Conservation (phyloP, 805 yeast genomes). For the Schizosaccharomyces lindneri region DNA sequence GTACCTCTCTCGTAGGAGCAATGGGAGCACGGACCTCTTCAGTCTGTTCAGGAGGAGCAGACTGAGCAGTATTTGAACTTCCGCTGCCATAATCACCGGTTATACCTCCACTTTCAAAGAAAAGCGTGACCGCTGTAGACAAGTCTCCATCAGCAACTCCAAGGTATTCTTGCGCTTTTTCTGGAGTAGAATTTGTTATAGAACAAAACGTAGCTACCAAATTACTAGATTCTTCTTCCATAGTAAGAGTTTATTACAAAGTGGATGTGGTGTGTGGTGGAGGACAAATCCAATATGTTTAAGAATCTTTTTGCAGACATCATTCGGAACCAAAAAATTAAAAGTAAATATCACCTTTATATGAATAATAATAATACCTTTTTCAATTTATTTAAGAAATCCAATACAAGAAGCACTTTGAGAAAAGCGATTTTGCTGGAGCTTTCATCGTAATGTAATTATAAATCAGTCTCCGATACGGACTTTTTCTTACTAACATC, state of each 20-base stretch:
- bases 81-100: neutral
- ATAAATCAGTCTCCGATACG: no score
- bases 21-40: constrained; percentile 49
- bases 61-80: constrained; percentile 9
- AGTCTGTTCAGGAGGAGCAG: neutral
- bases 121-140: constrained; percentile 66
- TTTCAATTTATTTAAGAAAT: no score
- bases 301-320: no score
- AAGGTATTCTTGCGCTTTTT: constrained; percentile 47
- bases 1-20: constrained; percentile 52
- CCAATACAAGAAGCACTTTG: no score
- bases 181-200: constrained; percentile 51
- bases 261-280: neutral
- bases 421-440: no score
- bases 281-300: neutral
- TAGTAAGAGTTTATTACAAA: neutral
- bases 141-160: constrained; percentile 55
- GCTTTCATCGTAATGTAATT: no score
- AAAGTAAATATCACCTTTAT: no score
- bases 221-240: neutral
- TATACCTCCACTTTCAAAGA: constrained; percentile 32
- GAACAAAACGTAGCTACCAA: constrained; percentile 42
- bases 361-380: no score
- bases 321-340: no score
- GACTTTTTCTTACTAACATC: no score